Evolutionary conservation across 345 rosid species (phyloP), one percentile per base, ranked within the genome.

Genomic region (Gossypium australe): DNA sequence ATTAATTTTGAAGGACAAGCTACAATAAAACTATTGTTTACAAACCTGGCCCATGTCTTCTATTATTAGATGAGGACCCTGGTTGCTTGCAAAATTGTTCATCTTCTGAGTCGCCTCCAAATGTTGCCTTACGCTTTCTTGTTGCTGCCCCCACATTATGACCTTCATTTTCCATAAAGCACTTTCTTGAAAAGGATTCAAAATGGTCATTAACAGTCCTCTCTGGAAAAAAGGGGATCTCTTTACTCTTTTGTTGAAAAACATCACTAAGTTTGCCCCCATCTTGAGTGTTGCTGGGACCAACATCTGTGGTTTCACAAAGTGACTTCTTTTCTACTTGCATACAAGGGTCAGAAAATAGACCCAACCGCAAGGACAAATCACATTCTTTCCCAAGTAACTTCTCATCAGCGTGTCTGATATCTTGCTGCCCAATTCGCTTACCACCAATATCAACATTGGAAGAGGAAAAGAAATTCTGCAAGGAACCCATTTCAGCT

Each of bases 311-410:
- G 11, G 66, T 78, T 80, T 84, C 87, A 29, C 71, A 86, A 83
- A 78, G 82, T 17, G 71, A 81, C 70, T 79, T 85, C 65, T 75
- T 79, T 58, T 80, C 87, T 80, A 34, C 58, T 76, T 82, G 84
- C 71, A 61, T 73, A 38, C 77, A 77, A 2, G 87, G 82, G 55
- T 88, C 89, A 52, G 89, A 80, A 43, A 81, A 82, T 65, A 76
- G 80, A 80, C 98, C 93, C 77, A 95, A 87, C 83, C 96, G 85
- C 83, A 95, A 82, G 29, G 97, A 90, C 55, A 95, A 85, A 86
- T 95, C 98, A 60, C 96, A 93, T 29, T 82, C 83, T 65, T 67
- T 76, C 80, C 75, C 87, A 34, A 78, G 63, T 24, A 81, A 72
- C 73, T 67, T 85, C 79, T 82, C 86, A 45, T 70, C 70, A 17